Percentiles rank a stretch among this genome's conserved stretches.
Evolutionary conservation across 2,329 filamentous ascomycete species (phyloP).

Genomic region (Talaromyces sp.): DNA sequence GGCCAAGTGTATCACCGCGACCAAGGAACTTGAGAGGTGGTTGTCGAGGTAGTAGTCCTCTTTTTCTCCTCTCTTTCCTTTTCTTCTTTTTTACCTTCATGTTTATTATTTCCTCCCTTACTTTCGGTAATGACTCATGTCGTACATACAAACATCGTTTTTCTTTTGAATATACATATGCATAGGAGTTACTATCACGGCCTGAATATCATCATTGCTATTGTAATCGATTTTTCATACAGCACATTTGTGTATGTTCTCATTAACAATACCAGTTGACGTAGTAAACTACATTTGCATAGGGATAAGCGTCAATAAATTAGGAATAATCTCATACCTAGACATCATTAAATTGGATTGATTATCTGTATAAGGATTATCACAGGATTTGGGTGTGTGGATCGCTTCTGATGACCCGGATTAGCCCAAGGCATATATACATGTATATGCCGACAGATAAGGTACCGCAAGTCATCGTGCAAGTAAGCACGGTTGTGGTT

Average conservation of each 20-base stretch:
- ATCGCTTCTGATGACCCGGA: too few relatives aligned
- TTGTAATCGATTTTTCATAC: not conserved
- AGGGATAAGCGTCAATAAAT: not conserved
- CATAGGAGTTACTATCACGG: not conserved
- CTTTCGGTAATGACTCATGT: not conserved
- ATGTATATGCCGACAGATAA: not conserved
- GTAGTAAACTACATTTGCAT: not conserved
- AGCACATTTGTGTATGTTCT: too few relatives aligned
- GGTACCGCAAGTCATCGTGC: too few relatives aligned
- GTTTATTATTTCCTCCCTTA: not conserved
- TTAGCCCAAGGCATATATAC: too few relatives aligned
- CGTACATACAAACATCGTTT: not conserved
- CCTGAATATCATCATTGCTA: not conserved
- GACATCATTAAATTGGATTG: too few relatives aligned
- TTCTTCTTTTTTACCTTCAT: not conserved
- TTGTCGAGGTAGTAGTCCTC: not conserved
- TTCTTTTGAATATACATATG: not conserved
- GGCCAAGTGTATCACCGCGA: not conserved
- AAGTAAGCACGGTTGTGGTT: too few relatives aligned
- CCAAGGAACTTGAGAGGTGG: constrained; percentile 4
- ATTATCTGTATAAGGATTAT: too few relatives aligned
- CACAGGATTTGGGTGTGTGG: too few relatives aligned
- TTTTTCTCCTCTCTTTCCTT: not conserved
- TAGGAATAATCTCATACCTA: too few relatives aligned
- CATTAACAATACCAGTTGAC: not conserved